Evolutionary conservation across 2,329 filamentous ascomycete species (phyloP).

Genomic region (Neopestalotiopsis sp.): DNA sequence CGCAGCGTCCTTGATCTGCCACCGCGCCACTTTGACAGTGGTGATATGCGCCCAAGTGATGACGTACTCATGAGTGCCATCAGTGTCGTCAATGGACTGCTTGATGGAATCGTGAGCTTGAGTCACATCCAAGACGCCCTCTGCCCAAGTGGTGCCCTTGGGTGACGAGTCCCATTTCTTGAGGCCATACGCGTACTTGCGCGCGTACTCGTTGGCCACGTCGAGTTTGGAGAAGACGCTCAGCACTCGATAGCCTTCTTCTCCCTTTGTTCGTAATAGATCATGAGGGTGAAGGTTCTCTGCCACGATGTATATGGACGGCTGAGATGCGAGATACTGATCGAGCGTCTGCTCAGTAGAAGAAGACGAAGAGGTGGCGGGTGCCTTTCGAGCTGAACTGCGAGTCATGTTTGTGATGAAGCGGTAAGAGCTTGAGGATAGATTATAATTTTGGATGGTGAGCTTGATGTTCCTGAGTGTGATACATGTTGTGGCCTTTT

Average conservation of each 20-base stretch:
- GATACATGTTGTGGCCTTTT: neutral
- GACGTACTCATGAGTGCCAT: constrained; percentile 10
- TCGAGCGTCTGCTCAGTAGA: constrained; percentile 9
- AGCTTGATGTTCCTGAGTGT: neutral
- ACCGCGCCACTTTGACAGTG: constrained; percentile 14
- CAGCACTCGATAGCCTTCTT: constrained; percentile 14
- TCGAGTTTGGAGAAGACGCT: neutral
- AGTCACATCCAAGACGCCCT: neutral
- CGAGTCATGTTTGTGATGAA: neutral
- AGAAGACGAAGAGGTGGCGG: neutral
- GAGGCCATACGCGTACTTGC: constrained; percentile 13
- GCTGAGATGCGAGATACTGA: constrained; percentile 12
- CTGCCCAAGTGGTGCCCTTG: neutral
- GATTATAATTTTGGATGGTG: neutral
- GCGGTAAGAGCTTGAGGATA: neutral
- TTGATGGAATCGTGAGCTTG: neutral
- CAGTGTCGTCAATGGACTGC: neutral
- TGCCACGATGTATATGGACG: constrained; percentile 16
- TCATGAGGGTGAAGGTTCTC: constrained; percentile 14
- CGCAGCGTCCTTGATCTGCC: neutral
- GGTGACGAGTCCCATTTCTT: constrained; percentile 8
- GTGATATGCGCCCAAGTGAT: constrained; percentile 6
- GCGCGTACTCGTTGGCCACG: constrained; percentile 6
- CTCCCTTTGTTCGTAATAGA: constrained; percentile 9
- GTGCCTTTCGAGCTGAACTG: neutral